A percentile compares a stretch with the other conserved stretches of the same genome.
These are phyloP conservation scores for Cudoniella acicularis DNA, from an alignment of 495 filamentous ascomycete genomes.

Conservation along the genomic window DNA sequence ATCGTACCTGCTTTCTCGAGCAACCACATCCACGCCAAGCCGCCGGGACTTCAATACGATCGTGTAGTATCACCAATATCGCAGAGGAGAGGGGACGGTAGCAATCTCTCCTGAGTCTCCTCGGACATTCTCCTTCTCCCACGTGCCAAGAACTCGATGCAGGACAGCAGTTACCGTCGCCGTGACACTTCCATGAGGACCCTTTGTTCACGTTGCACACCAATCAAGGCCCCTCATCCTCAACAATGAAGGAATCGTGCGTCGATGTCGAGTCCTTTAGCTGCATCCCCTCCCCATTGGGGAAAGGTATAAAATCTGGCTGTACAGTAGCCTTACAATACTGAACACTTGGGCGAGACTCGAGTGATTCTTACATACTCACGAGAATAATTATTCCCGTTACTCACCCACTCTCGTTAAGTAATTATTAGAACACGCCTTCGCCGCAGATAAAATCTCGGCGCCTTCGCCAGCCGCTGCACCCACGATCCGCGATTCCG, in stretches of 20 bases:
- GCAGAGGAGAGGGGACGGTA: neutral
- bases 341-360: too few relatives aligned
- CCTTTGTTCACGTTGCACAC: neutral
- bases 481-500: neutral
- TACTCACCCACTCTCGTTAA: too few relatives aligned
- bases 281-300: neutral
- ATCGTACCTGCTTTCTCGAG: neutral
- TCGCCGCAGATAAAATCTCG: neutral
- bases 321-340: too few relatives aligned
- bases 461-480: neutral
- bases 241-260: neutral
- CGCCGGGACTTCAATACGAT: neutral
- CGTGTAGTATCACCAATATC: neutral
- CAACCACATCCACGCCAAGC: neutral
- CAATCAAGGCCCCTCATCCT: neutral
- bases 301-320: too few relatives aligned
- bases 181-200: neutral
- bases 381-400: too few relatives aligned
- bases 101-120: neutral
- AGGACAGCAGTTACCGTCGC: neutral
- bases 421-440: neutral
- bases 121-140: neutral
- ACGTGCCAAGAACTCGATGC: neutral
- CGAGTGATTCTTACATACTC: too few relatives aligned
- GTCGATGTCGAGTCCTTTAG: neutral